A percentile compares a stretch with the other conserved stretches of the same genome.
Conservation (phyloP, 2,329 filamentous ascomycete genomes). For the Scytalidium sp. region DNA sequence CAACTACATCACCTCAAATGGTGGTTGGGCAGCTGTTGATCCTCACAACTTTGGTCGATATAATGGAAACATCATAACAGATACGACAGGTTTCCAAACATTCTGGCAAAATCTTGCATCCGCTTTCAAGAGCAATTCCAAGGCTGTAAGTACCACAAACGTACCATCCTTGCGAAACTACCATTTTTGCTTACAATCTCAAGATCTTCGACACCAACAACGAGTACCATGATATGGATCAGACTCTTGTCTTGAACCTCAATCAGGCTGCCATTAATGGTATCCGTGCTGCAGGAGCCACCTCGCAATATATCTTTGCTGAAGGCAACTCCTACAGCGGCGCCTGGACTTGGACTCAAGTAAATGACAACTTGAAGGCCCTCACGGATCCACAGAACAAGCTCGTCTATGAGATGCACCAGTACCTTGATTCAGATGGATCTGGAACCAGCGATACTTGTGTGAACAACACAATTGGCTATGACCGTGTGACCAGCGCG, state of each 20-base stretch:
- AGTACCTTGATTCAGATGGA: constrained; percentile 53
- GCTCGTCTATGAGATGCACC: constrained; percentile 57
- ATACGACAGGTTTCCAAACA: constrained; percentile 33
- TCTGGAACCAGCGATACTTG: constrained; percentile 45
- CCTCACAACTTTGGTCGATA: constrained; percentile 51
- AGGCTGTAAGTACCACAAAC: constrained; percentile 33
- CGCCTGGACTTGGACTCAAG: constrained; percentile 44
- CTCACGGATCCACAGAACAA: constrained; percentile 48
- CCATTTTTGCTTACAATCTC: constrained; percentile 23
- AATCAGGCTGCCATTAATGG: constrained; percentile 43
- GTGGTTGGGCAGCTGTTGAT: constrained; percentile 43
- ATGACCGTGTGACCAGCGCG: constrained; percentile 43
- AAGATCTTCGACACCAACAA: constrained; percentile 40
- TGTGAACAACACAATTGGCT: constrained; percentile 46
- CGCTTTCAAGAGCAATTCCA: constrained; percentile 31
- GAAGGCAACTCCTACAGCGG: constrained; percentile 37
- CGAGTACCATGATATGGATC: constrained; percentile 40
- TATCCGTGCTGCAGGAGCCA: constrained; percentile 40
- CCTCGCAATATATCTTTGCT: constrained; percentile 54
- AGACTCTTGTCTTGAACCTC: constrained; percentile 35
- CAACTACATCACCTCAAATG: constrained; percentile 44
- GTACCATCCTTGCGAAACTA: too few species aligned
- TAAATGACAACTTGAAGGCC: constrained; percentile 41
- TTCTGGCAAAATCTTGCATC: constrained; percentile 39
- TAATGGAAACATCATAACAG: constrained; percentile 35